A percentile compares a stretch with the other conserved stretches of the same genome.
phyloP scores from a whole-genome alignment of 192 early-diverging fungal genomes.

The Gigaspora rosea region DNA sequence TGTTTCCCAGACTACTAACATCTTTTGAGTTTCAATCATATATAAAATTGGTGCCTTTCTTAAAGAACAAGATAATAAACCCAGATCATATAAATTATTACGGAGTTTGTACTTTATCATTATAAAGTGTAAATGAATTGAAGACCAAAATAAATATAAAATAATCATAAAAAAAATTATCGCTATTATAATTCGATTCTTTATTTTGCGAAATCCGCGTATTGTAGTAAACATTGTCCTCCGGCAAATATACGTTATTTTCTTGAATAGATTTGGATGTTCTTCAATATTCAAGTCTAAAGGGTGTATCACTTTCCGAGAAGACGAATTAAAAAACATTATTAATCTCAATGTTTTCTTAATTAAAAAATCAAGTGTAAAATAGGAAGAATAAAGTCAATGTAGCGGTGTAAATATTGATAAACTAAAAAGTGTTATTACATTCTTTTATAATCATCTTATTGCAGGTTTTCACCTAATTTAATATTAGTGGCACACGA shows the following conservation, averaged over 20 bases:
- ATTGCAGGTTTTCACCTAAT: too few species aligned
- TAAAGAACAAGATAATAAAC: conserved; percentile 49
- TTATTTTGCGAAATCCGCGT: neutral
- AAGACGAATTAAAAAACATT: too few species aligned
- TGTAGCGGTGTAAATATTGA: too few species aligned
- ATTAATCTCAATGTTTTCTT: too few species aligned
- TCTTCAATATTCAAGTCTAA: neutral
- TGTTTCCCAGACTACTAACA: conserved; percentile 58
- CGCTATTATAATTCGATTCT: neutral
- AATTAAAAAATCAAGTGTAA: too few species aligned
- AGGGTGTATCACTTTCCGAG: neutral
- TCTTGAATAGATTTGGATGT: neutral
- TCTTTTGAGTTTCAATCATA: conserved; percentile 48
- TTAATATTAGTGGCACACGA: too few species aligned
- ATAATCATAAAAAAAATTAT: neutral
- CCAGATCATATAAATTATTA: conserved; percentile 51
- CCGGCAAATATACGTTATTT: neutral
- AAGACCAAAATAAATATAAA: neutral
- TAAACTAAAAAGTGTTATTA: too few species aligned
- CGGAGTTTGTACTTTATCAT: conserved; percentile 46
- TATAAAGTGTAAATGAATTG: neutral
- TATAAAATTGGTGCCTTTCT: conserved; percentile 57
- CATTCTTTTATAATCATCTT: too few species aligned
- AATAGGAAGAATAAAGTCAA: too few species aligned
- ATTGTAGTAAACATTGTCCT: neutral